phyloP scores from a whole-genome alignment of 1,139 yeast genomes.

The Pichia sp. region DNA sequence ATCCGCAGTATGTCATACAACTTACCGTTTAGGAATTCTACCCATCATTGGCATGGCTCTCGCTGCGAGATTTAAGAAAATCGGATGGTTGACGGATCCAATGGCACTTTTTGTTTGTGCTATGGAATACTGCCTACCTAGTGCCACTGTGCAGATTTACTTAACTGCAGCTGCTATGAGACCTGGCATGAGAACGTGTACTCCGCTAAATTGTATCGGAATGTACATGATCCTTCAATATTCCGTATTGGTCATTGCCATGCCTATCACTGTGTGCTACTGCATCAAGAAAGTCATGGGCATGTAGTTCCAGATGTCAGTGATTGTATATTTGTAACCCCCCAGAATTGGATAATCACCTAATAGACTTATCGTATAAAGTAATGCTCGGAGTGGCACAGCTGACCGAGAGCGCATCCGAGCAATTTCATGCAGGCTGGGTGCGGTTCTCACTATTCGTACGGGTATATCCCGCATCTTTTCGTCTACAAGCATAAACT shows the following conservation, averaged over 20 bases:
- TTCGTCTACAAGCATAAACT: no score
- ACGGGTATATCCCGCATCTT: no score
- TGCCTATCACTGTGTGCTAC: constrained; percentile 64
- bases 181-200: constrained; percentile 50
- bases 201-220: constrained; percentile 81
- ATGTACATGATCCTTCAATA: constrained; percentile 67
- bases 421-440: no score
- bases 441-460: no score
- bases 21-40: constrained; percentile 43
- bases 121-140: constrained; percentile 72
- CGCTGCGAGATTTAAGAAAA: constrained; percentile 39
- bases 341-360: no score
- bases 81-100: constrained; percentile 53
- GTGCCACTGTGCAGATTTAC: constrained; percentile 81
- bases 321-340: no score
- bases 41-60: constrained; percentile 61
- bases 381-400: no score
- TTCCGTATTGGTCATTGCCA: constrained; percentile 45
- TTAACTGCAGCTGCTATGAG: constrained; percentile 76
- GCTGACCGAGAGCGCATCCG: no score
- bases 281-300: constrained; percentile 32
- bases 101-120: constrained; percentile 64
- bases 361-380: no score
- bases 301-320: no score
- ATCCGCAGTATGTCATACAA: constrained; percentile 38